These are phyloP conservation scores for Sherardia arvensis DNA, from an alignment of 257 asterid genomes.

Conservation along the genomic window DNA sequence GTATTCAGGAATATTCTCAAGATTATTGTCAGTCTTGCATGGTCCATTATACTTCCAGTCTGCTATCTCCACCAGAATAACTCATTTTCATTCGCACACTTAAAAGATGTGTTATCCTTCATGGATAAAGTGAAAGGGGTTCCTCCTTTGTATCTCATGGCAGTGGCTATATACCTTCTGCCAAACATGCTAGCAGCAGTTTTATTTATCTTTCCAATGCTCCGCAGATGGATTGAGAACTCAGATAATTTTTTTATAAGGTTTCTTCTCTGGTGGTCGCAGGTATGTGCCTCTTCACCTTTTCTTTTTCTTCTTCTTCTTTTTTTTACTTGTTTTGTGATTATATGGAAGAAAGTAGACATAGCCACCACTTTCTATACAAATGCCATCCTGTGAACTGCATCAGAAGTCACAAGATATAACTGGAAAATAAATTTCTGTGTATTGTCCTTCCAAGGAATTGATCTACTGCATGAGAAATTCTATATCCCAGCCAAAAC, in stretches of 20 bases:
- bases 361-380: not conserved
- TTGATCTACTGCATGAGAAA: not conserved
- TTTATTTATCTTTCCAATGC: conserved; percentile 84
- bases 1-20: conserved; percentile 69
- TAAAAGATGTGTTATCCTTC: conserved; percentile 40
- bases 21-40: conserved; percentile 70
- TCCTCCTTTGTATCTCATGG: conserved; percentile 80
- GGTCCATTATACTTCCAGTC: conserved; percentile 73
- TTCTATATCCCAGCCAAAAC: not conserved
- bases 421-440: not conserved
- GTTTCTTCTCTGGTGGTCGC: conserved; percentile 98
- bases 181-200: conserved; percentile 69
- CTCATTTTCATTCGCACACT: conserved; percentile 28
- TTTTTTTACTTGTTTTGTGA: not conserved
- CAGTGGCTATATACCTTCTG: conserved; percentile 61
- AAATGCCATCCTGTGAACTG: not conserved
- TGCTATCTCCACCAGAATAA: conserved; percentile 53
- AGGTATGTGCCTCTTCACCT: conserved; percentile 42
- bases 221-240: conserved; percentile 90
- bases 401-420: not conserved
- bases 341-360: not conserved
- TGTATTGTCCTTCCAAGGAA: not conserved
- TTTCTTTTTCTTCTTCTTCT: conserved; percentile 14
- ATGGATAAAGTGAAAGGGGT: conserved; percentile 71
- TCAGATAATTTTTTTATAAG: conserved; percentile 87